Evolutionary conservation across 441 rosid species (phyloP), one percentile per base, ranked within the genome.

Genomic region (Erysimum cheiri): DNA sequence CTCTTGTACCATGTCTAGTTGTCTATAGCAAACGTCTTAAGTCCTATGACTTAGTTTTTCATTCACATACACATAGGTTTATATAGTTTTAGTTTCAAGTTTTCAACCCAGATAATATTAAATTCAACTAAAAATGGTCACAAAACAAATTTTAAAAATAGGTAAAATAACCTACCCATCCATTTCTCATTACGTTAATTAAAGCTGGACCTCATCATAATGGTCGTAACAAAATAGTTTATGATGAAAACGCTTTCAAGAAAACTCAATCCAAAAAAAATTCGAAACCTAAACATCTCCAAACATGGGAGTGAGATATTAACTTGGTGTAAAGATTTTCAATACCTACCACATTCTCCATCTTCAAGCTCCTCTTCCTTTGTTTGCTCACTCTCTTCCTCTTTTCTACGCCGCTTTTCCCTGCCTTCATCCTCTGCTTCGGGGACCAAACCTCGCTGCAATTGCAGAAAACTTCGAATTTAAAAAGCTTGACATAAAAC

Each of bases 291-390:
- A 36, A 71, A 56, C 50, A 37, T 55, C 50, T 28, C 59, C 17
- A 46, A 55, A 26, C 28, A 44, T 35, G 49, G 57, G 39, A 63
- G 28, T 14, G 31, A 36, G 29, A 24, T 44, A 11, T 17, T 47
- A 48, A 69, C 32, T 24, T 35, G 71, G 55, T 56, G 55, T 24
- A 44, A 13, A 50, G 17, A 80, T 80, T 75, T 83, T 75, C 79
- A 85, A 61, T 87, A 88, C 77, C 82, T 82, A 7, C 86, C 87
- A 60, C 85, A 87, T 70, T 94, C 98, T 55, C 97, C 97, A 74
- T 94, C 99, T 88, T 91, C 97, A 64, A 88, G 97, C 64, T 92
- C 95, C 64, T 82, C 86, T 3, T 73, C 82, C 73, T 80, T 91
- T 47, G 81, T 84, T 63, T 82, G 85, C 66, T 82, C 84, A 54